Evolutionary conservation across 2,329 filamentous ascomycete species (phyloP).

Genomic region (Xylaria arbuscula): DNA sequence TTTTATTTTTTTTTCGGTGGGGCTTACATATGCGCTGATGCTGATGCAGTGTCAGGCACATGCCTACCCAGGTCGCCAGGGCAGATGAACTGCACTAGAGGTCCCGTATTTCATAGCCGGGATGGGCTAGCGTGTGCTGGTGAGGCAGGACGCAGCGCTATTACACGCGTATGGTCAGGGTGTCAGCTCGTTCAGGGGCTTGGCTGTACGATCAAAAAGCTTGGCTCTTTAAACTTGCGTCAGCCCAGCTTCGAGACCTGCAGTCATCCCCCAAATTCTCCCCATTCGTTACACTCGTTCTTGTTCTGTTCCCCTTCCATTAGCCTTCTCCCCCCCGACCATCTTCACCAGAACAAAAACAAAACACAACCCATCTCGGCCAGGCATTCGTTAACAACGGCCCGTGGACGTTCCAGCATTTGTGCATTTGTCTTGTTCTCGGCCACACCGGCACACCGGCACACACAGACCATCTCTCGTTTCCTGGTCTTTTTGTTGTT

Average conservation of each 20-base stretch:
- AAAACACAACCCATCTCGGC: neutral
- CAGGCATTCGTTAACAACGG: conserved; percentile 32
- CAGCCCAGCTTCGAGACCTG: conserved; percentile 30
- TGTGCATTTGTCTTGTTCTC: conserved; percentile 5
- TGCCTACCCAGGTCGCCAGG: neutral
- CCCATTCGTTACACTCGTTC: conserved; percentile 14
- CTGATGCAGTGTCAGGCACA: neutral
- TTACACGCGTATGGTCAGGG: neutral
- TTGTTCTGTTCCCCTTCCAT: neutral
- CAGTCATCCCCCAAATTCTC: neutral
- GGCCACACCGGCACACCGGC: conserved; percentile 9
- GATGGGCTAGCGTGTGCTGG: no score
- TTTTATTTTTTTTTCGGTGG: conserved; percentile 7
- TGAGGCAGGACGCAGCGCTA: neutral
- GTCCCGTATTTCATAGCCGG: no score
- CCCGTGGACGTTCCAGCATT: neutral
- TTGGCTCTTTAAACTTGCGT: conserved; percentile 38
- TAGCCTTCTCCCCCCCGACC: neutral
- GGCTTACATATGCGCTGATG: neutral
- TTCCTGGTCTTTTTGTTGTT: conserved; percentile 18
- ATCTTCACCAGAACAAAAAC: neutral
- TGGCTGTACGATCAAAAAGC: conserved; percentile 23
- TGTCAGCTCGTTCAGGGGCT: conserved; percentile 12
- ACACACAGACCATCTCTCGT: conserved; percentile 34
- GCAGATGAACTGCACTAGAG: no score